Conservation (phyloP, 2,329 filamentous ascomycete species). For the Elsinoe arachidis region DNA sequence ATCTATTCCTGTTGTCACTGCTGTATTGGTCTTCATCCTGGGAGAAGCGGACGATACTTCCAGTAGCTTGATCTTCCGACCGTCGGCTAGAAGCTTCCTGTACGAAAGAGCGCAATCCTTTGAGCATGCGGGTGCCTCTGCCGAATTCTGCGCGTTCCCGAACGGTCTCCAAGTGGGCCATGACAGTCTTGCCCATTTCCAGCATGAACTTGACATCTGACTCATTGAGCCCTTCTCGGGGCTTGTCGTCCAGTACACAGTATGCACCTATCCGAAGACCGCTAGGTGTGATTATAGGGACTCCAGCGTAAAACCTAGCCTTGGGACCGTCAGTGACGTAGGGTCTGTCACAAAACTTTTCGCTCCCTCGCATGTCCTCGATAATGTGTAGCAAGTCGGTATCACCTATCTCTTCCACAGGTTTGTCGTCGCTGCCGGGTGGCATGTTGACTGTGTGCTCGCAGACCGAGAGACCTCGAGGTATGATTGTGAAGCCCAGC, state of each 20-base stretch:
- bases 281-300: slow-evolving; percentile 50
- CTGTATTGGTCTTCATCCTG: slow-evolving; percentile 18
- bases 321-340: slow-evolving; percentile 24
- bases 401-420: slow-evolving; percentile 18
- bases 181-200: slow-evolving; percentile 47
- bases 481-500: slow-evolving; percentile 29
- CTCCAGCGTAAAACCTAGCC: slow-evolving; percentile 30
- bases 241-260: slow-evolving; percentile 49
- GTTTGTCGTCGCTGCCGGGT: slow-evolving; percentile 20
- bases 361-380: slow-evolving; percentile 23
- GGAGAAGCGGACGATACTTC: slow-evolving; percentile 18
- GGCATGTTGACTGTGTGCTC: slow-evolving; percentile 25
- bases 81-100: slow-evolving; percentile 21
- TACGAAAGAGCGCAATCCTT: slow-evolving; percentile 43
- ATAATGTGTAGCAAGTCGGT: slow-evolving; percentile 22
- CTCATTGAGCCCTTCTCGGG: slow-evolving; percentile 42
- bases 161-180: slow-evolving; percentile 53
- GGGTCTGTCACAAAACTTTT: slow-evolving; percentile 22
- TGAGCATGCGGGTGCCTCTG: slow-evolving; percentile 46
- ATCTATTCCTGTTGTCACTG: slow-evolving; percentile 14
- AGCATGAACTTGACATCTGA: slow-evolving; percentile 47
- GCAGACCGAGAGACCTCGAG: slow-evolving; percentile 29
- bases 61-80: slow-evolving; percentile 2
- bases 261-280: slow-evolving; percentile 53
- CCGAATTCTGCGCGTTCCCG: slow-evolving; percentile 44